Conservation (phyloP, 371 early-diverging fungal genomes). For the Mucor circinelloides region DNA sequence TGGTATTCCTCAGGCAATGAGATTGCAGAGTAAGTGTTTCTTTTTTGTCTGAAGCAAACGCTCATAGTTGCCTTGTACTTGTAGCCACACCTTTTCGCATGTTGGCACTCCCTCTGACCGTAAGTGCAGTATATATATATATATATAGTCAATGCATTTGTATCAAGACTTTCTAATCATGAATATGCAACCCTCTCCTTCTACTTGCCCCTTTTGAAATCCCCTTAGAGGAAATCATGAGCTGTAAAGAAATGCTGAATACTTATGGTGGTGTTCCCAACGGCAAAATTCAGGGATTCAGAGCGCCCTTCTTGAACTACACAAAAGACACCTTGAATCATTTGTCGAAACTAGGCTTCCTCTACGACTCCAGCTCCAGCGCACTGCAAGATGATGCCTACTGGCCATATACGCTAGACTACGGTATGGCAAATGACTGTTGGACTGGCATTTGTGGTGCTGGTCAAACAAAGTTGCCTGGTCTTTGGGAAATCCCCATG, state of each 20-base stretch:
- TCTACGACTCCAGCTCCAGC: conserved; percentile 68
- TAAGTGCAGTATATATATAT: too few relatives aligned
- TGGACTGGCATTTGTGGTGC: conserved; percentile 57
- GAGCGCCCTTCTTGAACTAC: conserved; percentile 72
- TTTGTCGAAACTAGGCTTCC: conserved; percentile 56
- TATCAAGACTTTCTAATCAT: not conserved
- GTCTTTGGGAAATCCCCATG: conserved; percentile 79
- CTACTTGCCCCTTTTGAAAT: not conserved
- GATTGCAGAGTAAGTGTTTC: conserved; percentile 51
- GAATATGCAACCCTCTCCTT: not conserved
- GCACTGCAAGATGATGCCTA: conserved; percentile 48
- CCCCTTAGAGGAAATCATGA: conserved; percentile 47
- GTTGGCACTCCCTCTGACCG: conserved; percentile 48
- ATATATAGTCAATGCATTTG: not conserved
- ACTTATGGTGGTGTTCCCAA: conserved; percentile 67
- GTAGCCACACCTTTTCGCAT: conserved; percentile 67
- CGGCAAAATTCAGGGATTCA: conserved; percentile 69
- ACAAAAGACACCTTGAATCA: conserved; percentile 50
- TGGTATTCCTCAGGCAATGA: conserved; percentile 76
- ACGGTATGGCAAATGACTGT: conserved; percentile 72
- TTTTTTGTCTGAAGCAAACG: not conserved
- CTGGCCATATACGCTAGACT: conserved; percentile 78
- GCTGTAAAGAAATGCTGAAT: conserved; percentile 55
- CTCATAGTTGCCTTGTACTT: not conserved
- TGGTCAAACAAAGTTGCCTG: conserved; percentile 49